Base-by-base conservation (phyloP, 495 filamentous ascomycete genomes). In the Penicillium alfredii region DNA sequence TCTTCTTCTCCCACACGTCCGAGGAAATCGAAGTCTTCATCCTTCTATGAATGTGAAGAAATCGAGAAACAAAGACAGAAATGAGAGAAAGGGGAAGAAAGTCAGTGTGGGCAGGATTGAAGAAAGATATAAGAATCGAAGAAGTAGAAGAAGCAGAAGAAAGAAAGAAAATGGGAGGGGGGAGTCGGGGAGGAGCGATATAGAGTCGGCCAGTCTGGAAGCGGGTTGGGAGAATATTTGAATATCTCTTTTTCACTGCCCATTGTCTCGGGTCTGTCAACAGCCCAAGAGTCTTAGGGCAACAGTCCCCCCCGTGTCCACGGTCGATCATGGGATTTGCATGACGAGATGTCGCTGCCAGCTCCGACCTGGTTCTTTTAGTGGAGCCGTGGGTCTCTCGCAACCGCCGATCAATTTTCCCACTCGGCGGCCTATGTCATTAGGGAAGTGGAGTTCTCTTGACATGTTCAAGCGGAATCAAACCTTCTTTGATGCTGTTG, bases 1-100 rank as follows among this genome's bases (percentile, higher is more conserved):
- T 72, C 53, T 70, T 70, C 46, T 58, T 64, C 51, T 72, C 66
- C 68, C 68, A 72, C 14, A 68, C 62, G 36, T 72, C 65, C 1
- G 66, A 64, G 3, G 68, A 60, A 24, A 72, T 69, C 8, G 65
- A 63, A 30, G 58, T 68, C 51, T 70, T 70, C 66, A 70, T 70
- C 11, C 18, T 53, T 35, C 34, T 8, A 35, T 20, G 27, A 25
- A 28, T 13, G 24, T 19, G 39, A 17, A 18, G 6, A 19, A 11
- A 19, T 22, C 15, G 23, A 8, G 19, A 36, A 30, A 17, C 35
- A 32, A 25, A 21, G 23, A 40, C 26, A 33, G 24, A 24, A 35
- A 17, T 33, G 25, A 24, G 30, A 26, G 24, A 13, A 23, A 8
- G 26, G 32, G 22, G n/a, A 11, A 31, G 8, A 20, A 33, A 35